phyloP scores from a whole-genome alignment of 148 eudicot genomes.

The Arctostaphylos glauca region DNA sequence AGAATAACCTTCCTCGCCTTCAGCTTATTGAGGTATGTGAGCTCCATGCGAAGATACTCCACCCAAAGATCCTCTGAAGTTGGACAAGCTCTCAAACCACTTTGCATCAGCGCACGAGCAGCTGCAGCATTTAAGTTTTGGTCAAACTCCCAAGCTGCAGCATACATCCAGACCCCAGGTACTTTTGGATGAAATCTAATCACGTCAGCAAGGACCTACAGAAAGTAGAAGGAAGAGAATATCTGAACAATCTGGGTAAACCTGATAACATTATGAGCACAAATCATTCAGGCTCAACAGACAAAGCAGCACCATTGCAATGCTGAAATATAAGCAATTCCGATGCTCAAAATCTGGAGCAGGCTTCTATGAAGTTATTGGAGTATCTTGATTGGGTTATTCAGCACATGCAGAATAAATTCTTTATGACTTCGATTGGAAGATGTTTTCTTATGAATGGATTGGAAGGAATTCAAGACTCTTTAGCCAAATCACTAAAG shows the following conservation, averaged over 20 bases:
- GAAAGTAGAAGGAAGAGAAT: neutral
- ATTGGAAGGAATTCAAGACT: neutral
- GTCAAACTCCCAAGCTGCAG: constrained; percentile 95
- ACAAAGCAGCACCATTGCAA: neutral
- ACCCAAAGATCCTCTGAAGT: constrained; percentile 93
- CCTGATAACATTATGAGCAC: neutral
- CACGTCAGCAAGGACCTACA: constrained; percentile 72
- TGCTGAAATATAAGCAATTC: neutral
- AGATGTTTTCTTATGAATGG: neutral
- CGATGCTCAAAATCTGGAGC: neutral
- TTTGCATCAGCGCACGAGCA: constrained; percentile 80
- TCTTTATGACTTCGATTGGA: neutral
- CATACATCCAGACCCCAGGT: constrained; percentile 90
- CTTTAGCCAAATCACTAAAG: neutral
- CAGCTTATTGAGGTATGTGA: constrained; percentile 87
- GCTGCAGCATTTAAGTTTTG: constrained; percentile 67
- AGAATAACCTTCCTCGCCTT: constrained; percentile 73
- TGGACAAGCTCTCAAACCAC: constrained; percentile 82
- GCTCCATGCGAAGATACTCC: constrained; percentile 88
- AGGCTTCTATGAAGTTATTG: neutral
- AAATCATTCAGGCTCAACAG: neutral
- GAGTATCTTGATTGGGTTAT: neutral
- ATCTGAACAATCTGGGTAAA: neutral
- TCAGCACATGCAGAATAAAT: neutral
- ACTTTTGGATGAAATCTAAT: constrained; percentile 84